Evolutionary conservation across 768 basidiomycete species (phyloP).

Genomic region (Podaxis rugospora): DNA sequence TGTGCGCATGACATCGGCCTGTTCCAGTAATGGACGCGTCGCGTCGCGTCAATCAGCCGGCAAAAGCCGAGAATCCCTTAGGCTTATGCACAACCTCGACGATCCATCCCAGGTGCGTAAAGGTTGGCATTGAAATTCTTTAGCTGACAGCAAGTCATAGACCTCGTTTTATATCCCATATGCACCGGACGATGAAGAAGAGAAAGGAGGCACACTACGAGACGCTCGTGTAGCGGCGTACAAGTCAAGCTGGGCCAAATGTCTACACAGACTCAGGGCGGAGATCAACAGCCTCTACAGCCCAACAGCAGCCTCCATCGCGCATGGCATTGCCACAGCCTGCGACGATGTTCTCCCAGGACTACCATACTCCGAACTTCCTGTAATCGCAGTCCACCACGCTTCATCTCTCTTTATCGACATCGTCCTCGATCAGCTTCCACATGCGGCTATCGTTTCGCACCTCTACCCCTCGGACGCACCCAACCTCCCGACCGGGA

Average conservation of each 20-base stretch:
- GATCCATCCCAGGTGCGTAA: constrained; percentile 2
- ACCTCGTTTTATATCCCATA: constrained; percentile 11
- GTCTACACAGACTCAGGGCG: constrained; percentile 54
- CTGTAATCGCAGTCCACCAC: constrained; percentile 53
- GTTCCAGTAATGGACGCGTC: constrained; percentile 30
- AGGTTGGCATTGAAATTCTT: too few species aligned
- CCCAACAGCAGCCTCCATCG: constrained; percentile 42
- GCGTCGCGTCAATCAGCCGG: constrained; percentile 40
- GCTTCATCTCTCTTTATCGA: constrained; percentile 42
- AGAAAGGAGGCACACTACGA: background rate
- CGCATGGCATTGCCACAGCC: constrained; percentile 37
- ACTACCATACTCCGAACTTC: constrained; percentile 57
- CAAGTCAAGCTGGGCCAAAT: constrained; percentile 52
- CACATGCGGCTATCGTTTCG: constrained; percentile 29
- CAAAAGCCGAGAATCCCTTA: background rate
- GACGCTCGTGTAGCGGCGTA: constrained; percentile 45
- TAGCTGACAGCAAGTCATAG: background rate
- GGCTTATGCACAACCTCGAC: background rate
- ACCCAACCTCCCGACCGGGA: constrained; percentile 42
- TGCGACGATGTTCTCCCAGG: constrained; percentile 45
- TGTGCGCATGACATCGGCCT: too few species aligned
- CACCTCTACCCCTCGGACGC: constrained; percentile 61
- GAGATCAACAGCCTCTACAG: constrained; percentile 40
- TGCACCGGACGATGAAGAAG: background rate
- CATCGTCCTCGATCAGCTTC: constrained; percentile 42